phyloP scores from a whole-genome alignment of 306 rosid genomes.

The Oxytropis ochrocephala region DNA sequence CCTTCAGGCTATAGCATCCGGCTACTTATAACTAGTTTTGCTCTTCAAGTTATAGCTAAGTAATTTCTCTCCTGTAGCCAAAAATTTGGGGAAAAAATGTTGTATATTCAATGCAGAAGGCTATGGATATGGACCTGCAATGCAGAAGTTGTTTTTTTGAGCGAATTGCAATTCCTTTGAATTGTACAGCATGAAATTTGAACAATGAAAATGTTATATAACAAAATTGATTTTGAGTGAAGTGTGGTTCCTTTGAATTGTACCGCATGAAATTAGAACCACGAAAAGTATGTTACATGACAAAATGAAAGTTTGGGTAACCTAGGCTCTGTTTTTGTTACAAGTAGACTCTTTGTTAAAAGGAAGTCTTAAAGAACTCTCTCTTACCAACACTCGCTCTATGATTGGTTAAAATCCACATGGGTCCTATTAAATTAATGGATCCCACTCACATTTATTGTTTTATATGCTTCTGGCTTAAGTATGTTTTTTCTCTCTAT shows the following conservation, averaged over 20 bases:
- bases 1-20: background rate
- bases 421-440: too few species aligned
- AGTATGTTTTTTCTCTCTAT: too few species aligned
- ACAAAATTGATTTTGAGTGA: background rate
- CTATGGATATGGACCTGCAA: background rate
- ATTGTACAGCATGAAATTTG: background rate
- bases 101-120: too few species aligned
- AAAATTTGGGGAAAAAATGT: background rate
- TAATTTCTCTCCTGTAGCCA: background rate
- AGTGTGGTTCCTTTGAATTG: background rate
- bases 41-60: background rate
- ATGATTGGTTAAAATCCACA: too few species aligned
- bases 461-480: too few species aligned
- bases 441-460: too few species aligned
- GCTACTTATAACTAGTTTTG: slow-evolving; percentile 9
- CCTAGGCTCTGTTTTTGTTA: too few species aligned
- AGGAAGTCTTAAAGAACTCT: too few species aligned
- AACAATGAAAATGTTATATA: background rate
- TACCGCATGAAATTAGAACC: background rate
- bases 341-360: too few species aligned
- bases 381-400: too few species aligned
- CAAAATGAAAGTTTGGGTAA: background rate
- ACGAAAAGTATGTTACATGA: background rate
- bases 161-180: background rate
- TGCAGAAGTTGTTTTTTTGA: background rate